phyloP scores from a whole-genome alignment of 1,284 basidiomycete genomes.

The Austroboletus niveus region DNA sequence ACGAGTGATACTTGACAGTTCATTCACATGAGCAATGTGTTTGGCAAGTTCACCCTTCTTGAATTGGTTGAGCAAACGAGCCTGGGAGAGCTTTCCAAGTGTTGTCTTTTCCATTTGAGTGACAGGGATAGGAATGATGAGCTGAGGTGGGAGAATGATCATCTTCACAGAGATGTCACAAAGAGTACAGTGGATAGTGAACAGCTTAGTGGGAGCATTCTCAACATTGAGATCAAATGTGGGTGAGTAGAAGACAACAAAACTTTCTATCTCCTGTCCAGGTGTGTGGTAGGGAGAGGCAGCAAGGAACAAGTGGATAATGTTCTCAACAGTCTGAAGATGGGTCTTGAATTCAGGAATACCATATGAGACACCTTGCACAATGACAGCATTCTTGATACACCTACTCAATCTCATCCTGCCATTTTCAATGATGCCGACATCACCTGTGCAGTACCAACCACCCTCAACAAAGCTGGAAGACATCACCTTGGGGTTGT shows the following conservation, averaged over 20 bases:
- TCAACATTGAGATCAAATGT: constrained; percentile 23
- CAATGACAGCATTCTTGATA: too few species aligned
- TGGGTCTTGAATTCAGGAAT: too few species aligned
- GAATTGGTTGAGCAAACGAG: too few species aligned
- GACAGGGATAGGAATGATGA: too few species aligned
- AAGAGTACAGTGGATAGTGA: constrained; percentile 9
- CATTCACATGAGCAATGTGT: constrained; percentile 28
- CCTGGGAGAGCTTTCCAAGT: too few species aligned
- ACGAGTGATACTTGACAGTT: constrained; percentile 27
- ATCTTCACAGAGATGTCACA: too few species aligned
- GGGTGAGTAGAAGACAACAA: constrained; percentile 32
- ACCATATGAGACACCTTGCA: too few species aligned
- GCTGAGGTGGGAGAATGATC: too few species aligned
- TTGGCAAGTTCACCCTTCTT: constrained; percentile 5
- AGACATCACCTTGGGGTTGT: too few species aligned
- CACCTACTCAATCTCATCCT: too few species aligned
- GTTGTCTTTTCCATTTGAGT: too few species aligned
- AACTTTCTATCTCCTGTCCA: constrained; percentile 32
- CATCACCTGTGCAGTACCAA: constrained; percentile 46
- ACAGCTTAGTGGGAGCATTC: constrained; percentile 17
- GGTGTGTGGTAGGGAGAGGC: constrained; percentile 35
- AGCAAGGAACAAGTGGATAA: constrained; percentile 10
- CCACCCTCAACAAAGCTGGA: constrained; percentile 36
- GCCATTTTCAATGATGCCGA: constrained; percentile 36
- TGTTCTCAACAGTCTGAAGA: constrained; percentile 33